These are phyloP conservation scores for Saitozyma podzolica DNA, from an alignment of 768 basidiomycete genomes.

Conservation along the genomic window DNA sequence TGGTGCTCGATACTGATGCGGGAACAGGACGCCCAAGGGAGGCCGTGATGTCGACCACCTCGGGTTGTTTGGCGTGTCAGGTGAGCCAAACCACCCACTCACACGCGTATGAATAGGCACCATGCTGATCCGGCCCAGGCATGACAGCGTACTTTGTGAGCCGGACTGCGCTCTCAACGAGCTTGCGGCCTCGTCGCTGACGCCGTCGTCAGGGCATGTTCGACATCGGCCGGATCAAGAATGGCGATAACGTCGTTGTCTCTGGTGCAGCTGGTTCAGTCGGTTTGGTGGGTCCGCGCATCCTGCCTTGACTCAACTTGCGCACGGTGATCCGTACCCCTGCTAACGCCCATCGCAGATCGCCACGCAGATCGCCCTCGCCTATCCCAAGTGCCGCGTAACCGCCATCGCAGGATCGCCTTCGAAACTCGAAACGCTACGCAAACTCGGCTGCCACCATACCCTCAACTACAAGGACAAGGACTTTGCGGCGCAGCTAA, in stretches of 20 bases:
- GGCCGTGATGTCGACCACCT: slow-evolving; percentile 72
- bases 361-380: slow-evolving; percentile 48
- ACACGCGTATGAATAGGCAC: neutral
- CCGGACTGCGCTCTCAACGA: neutral
- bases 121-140: slow-evolving; percentile 55
- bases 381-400: slow-evolving; percentile 60
- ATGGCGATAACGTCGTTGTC: slow-evolving; percentile 80
- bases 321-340: neutral
- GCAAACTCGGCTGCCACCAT: slow-evolving; percentile 76
- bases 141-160: slow-evolving; percentile 86
- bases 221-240: slow-evolving; percentile 75
- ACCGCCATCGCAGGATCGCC: slow-evolving; percentile 81
- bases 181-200: neutral
- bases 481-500: slow-evolving; percentile 71
- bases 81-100: slow-evolving; percentile 54
- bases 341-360: slow-evolving; percentile 23
- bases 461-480: slow-evolving; percentile 84
- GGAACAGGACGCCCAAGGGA: slow-evolving; percentile 57
- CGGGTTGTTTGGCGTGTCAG: slow-evolving; percentile 72
- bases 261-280: slow-evolving; percentile 91
- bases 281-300: slow-evolving; percentile 41
- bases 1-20: neutral
- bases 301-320: too few relatives aligned
- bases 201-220: slow-evolving; percentile 65
- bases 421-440: slow-evolving; percentile 83